These are phyloP conservation scores for Tuber brumale DNA, from an alignment of 495 filamentous ascomycete genomes.

Conservation along the genomic window DNA sequence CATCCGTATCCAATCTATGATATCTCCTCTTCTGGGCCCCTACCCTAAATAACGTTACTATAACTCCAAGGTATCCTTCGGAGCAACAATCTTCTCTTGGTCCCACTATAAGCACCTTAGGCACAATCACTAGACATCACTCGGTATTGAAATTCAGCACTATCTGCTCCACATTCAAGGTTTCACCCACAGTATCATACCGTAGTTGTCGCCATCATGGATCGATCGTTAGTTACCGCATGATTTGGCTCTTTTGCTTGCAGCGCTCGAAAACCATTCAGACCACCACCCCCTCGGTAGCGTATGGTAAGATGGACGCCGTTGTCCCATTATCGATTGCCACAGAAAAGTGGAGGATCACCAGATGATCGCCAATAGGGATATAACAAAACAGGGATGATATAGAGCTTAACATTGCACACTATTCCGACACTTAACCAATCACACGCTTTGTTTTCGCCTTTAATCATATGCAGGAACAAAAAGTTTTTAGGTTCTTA, in stretches of 20 bases:
- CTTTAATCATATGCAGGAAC: too few species aligned
- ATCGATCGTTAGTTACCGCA: neutral
- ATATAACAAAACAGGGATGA: neutral
- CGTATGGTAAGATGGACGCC: too few species aligned
- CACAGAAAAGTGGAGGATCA: neutral
- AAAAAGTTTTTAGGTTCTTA: too few species aligned
- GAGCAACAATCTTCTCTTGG: neutral
- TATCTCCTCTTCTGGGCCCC: too few species aligned
- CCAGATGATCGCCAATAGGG: neutral
- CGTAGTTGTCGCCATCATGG: too few species aligned
- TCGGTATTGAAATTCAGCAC: neutral
- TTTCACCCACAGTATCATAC: neutral
- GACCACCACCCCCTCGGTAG: too few species aligned
- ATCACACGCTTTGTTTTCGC: too few species aligned
- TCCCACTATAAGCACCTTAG: neutral
- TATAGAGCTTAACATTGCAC: neutral
- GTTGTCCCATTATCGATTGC: neutral
- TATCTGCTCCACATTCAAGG: neutral
- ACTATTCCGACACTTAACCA: neutral
- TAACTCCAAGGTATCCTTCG: neutral
- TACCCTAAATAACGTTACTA: neutral
- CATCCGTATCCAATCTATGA: too few species aligned
- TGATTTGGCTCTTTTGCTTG: neutral
- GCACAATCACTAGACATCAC: neutral
- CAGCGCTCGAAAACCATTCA: neutral